Evolutionary conservation across 108 stramenopile genomes (phyloP).

Genomic region (Aureococcus anophagefferens): DNA sequence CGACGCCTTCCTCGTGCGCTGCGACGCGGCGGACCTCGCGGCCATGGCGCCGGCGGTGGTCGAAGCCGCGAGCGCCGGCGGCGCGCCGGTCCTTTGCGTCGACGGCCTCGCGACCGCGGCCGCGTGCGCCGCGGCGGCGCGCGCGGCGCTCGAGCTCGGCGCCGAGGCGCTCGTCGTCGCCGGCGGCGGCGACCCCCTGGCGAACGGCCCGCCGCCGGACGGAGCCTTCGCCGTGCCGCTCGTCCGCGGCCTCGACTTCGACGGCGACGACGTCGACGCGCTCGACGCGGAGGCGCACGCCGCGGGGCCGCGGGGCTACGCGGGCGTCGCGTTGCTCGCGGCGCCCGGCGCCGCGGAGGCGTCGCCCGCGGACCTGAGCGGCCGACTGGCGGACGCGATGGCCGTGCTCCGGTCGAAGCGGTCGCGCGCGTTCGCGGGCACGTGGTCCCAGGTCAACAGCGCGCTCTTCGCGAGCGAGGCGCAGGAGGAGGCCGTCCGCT

Average conservation of each 20-base stretch:
- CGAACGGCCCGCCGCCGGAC: not conserved
- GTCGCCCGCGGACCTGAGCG: not conserved
- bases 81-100: not conserved
- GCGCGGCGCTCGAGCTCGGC: not conserved
- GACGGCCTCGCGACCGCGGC: not conserved
- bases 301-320: not conserved
- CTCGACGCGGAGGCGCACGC: not conserved
- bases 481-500: not conserved
- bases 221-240: not conserved
- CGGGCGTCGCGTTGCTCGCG: not conserved
- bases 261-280: not conserved
- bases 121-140: not conserved
- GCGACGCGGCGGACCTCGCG: not conserved
- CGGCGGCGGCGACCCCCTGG: not conserved
- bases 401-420: not conserved
- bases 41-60: not conserved
- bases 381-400: not conserved
- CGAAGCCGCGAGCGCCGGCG: not conserved
- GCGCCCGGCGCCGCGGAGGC: not conserved
- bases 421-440: not conserved
- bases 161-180: not conserved
- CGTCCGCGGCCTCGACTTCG: not conserved
- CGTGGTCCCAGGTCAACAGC: not conserved
- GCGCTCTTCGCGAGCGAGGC: not conserved
- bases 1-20: not conserved